phyloP scores from a whole-genome alignment of 495 filamentous ascomycete genomes.

The Astrocystis sublimbata region DNA sequence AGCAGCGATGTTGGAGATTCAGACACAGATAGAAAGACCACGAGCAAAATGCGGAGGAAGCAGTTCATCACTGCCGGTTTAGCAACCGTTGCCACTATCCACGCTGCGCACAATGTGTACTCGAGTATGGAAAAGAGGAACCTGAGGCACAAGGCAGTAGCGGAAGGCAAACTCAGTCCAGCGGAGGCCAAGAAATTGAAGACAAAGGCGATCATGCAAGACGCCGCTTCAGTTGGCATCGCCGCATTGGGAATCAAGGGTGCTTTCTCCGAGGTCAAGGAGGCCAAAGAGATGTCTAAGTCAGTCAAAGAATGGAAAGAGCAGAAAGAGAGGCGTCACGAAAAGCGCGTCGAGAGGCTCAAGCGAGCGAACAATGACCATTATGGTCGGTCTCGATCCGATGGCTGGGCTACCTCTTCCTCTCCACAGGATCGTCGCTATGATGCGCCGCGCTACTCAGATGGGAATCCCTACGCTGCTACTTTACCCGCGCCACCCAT shows the following conservation, averaged over 20 bases:
- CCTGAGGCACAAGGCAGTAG: slow-evolving; percentile 65
- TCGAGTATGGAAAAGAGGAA: slow-evolving; percentile 73
- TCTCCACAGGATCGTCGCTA: slow-evolving; percentile 36
- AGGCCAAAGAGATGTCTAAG: slow-evolving; percentile 43
- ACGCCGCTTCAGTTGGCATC: slow-evolving; percentile 77
- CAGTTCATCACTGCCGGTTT: slow-evolving; percentile 80
- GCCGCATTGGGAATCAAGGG: slow-evolving; percentile 85
- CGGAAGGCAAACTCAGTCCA: slow-evolving; percentile 69
- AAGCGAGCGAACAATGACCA: slow-evolving; percentile 28
- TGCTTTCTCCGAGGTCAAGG: slow-evolving; percentile 66
- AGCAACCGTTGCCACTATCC: slow-evolving; percentile 85
- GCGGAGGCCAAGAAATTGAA: slow-evolving; percentile 75
- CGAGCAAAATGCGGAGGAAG: slow-evolving; percentile 80
- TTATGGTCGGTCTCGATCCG: slow-evolving; percentile 41
- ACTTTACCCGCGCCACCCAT: slow-evolving; percentile 46
- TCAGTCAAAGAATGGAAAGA: slow-evolving; percentile 45
- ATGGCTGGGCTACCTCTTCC: slow-evolving; percentile 41
- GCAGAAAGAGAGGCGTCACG: slow-evolving; percentile 42
- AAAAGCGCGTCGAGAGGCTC: slow-evolving; percentile 42
- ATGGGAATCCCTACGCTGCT: slow-evolving; percentile 55
- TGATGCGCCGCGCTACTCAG: slow-evolving; percentile 50
- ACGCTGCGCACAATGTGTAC: slow-evolving; percentile 80
- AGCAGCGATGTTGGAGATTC: slow-evolving; percentile 69
- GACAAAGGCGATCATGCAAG: slow-evolving; percentile 71
- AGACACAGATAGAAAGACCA: slow-evolving; percentile 72